Evolutionary conservation across 208 protist species (phyloP).

Genomic region (Leishmania turanica): DNA sequence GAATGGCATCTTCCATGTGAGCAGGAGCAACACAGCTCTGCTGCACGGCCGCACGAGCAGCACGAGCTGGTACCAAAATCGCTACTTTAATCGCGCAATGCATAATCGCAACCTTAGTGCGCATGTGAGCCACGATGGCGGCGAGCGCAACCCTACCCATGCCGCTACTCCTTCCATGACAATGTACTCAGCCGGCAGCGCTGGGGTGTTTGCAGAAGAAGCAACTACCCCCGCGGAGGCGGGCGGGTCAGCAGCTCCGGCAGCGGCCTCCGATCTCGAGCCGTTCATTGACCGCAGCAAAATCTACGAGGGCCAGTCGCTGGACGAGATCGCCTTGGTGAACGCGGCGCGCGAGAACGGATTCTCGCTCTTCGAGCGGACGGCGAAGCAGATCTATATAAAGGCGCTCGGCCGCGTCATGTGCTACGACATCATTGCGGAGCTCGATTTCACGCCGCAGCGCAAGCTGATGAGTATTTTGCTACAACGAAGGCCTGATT

Average conservation of each 20-base stretch:
- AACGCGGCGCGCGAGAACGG: slow-evolving; percentile 81
- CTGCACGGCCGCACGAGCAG: slow-evolving; percentile 69
- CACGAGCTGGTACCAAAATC: slow-evolving; percentile 58
- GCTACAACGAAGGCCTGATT: slow-evolving; percentile 43
- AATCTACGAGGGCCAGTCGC: slow-evolving; percentile 89
- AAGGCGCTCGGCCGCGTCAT: slow-evolving; percentile 53
- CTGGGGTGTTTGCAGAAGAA: not conserved
- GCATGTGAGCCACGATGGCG: slow-evolving; percentile 6
- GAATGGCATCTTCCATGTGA: not conserved
- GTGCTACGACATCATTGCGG: slow-evolving; percentile 86
- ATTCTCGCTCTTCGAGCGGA: slow-evolving; percentile 69
- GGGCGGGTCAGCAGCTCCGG: not conserved
- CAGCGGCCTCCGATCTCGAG: slow-evolving; percentile 19
- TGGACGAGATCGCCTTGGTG: slow-evolving; percentile 94
- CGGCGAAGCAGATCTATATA: slow-evolving; percentile 68
- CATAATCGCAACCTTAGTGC: slow-evolving; percentile 35
- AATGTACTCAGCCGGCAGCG: not conserved
- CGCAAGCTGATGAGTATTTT: slow-evolving; percentile 91
- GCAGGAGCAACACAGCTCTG: not conserved
- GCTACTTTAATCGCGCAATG: slow-evolving; percentile 38
- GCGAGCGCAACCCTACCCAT: not conserved
- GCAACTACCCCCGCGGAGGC: not conserved
- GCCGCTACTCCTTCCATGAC: not conserved
- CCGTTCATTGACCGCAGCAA: slow-evolving; percentile 60
- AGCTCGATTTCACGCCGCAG: slow-evolving; percentile 81